Evolutionary conservation across 257 asterid species (phyloP).

Genomic region (Dorcoceras hygrometricum): DNA sequence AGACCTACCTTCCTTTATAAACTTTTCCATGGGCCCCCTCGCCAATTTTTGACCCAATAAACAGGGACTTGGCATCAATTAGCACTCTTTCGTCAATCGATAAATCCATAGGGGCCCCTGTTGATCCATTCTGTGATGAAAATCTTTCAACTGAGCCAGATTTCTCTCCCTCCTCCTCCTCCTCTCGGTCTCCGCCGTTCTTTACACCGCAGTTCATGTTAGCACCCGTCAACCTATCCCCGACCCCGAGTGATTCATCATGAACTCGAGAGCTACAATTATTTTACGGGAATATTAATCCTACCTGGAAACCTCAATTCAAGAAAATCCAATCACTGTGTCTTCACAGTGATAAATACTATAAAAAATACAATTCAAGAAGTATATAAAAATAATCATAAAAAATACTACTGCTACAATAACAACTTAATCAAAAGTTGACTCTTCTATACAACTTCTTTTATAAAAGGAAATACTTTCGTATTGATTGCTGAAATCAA

Average conservation of each 20-base stretch:
- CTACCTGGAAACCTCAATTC: conserved; percentile 24
- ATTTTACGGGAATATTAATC: conserved; percentile 22
- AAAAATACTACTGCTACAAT: conserved; percentile 15
- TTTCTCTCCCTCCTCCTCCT: conserved; percentile 37
- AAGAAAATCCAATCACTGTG: conserved; percentile 20
- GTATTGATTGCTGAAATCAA: not conserved
- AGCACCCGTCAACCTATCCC: conserved; percentile 25
- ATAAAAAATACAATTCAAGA: conserved; percentile 21
- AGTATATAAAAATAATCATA: conserved; percentile 30
- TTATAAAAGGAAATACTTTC: too few relatives aligned
- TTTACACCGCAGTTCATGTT: conserved; percentile 79
- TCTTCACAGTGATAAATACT: conserved; percentile 22
- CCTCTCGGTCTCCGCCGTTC: conserved; percentile 43
- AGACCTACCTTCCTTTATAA: conserved; percentile 84
- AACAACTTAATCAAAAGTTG: not conserved
- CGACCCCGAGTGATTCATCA: conserved; percentile 50
- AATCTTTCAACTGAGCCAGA: conserved; percentile 46
- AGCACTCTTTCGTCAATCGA: conserved; percentile 72
- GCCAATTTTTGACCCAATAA: conserved; percentile 83
- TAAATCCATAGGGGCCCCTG: conserved; percentile 33
- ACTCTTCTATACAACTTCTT: not conserved
- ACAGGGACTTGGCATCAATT: conserved; percentile 77
- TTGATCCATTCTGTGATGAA: conserved; percentile 58
- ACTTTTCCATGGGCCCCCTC: conserved; percentile 99
- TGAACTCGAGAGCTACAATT: conserved; percentile 26